These are phyloP conservation scores for Monosporascus sp. DNA, from an alignment of 2,329 filamentous ascomycete genomes.

Conservation along the genomic window DNA sequence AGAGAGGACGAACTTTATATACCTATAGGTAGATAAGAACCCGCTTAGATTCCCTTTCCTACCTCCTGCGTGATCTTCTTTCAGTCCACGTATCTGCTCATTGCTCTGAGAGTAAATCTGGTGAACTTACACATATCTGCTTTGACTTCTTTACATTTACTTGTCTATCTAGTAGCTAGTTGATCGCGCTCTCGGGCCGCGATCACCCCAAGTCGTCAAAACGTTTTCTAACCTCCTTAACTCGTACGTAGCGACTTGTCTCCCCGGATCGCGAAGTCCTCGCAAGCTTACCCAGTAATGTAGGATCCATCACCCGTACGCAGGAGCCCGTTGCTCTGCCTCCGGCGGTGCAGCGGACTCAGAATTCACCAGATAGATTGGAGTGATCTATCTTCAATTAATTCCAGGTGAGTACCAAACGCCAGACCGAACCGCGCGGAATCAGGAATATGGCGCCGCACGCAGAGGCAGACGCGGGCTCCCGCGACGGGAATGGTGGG, in stretches of 20 bases:
- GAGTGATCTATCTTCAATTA: too few relatives aligned
- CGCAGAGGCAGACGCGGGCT: conserved; percentile 57
- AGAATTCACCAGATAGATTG: conserved; percentile 50
- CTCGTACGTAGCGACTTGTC: conserved; percentile 57
- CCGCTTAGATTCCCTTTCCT: background rate
- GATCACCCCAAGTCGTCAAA: conserved; percentile 67
- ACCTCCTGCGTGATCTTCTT: background rate
- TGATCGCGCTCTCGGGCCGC: conserved; percentile 54
- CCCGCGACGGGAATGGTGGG: conserved; percentile 56
- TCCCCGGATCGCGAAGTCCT: background rate
- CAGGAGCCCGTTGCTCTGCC: conserved; percentile 90
- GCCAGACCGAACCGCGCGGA: conserved; percentile 6
- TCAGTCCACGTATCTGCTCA: background rate
- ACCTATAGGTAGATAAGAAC: background rate
- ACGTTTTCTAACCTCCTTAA: conserved; percentile 99
- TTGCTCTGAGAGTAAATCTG: background rate
- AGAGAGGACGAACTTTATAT: background rate
- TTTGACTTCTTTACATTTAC: background rate
- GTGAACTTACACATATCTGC: background rate
- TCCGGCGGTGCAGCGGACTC: conserved; percentile 77
- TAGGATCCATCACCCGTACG: conserved; percentile 93
- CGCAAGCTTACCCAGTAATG: conserved; percentile 11
- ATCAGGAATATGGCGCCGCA: conserved; percentile 79
- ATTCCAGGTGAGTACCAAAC: conserved; percentile 21
- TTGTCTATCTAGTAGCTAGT: conserved; percentile 15